A percentile compares a stretch with the other conserved stretches of the same genome.
Conservation (phyloP, 2,329 filamentous ascomycete genomes). For the Albophoma yamanashiensis region DNA sequence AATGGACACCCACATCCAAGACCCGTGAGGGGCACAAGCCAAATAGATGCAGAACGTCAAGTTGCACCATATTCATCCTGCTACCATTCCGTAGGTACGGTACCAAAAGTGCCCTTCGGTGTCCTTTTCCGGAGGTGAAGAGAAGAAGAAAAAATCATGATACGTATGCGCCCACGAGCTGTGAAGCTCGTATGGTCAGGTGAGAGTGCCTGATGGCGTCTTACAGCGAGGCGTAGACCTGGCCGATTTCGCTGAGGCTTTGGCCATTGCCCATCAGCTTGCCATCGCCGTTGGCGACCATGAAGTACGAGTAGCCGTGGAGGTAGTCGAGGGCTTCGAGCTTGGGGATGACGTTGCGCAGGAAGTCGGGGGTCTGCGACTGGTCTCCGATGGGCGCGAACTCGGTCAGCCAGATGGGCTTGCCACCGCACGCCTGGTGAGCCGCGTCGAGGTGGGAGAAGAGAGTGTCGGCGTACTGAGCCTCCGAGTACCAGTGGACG, state of each 20-base stretch:
- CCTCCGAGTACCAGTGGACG: slow-evolving; percentile 53
- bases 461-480: slow-evolving; percentile 37
- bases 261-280: slow-evolving; percentile 12
- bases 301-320: slow-evolving; percentile 48
- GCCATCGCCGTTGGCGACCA: slow-evolving; percentile 20
- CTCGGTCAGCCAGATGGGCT: slow-evolving; percentile 54
- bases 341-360: slow-evolving; percentile 34
- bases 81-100: neutral
- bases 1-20: neutral
- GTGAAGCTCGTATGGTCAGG: slow-evolving; percentile 8
- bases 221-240: slow-evolving; percentile 35
- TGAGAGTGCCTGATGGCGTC: neutral
- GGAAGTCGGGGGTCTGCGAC: slow-evolving; percentile 34
- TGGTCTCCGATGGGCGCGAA: slow-evolving; percentile 42
- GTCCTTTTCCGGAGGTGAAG: neutral
- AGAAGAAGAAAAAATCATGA: neutral
- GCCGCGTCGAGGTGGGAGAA: slow-evolving; percentile 41
- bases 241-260: slow-evolving; percentile 35
- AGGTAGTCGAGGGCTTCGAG: slow-evolving; percentile 41
- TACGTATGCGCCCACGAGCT: slow-evolving; percentile 23
- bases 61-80: neutral
- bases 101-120: neutral
- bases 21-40: slow-evolving; percentile 4
- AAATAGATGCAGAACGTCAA: slow-evolving; percentile 19
- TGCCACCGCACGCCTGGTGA: slow-evolving; percentile 31